phyloP scores from a whole-genome alignment of 768 basidiomycete species.

The Pleurotus giganteus region DNA sequence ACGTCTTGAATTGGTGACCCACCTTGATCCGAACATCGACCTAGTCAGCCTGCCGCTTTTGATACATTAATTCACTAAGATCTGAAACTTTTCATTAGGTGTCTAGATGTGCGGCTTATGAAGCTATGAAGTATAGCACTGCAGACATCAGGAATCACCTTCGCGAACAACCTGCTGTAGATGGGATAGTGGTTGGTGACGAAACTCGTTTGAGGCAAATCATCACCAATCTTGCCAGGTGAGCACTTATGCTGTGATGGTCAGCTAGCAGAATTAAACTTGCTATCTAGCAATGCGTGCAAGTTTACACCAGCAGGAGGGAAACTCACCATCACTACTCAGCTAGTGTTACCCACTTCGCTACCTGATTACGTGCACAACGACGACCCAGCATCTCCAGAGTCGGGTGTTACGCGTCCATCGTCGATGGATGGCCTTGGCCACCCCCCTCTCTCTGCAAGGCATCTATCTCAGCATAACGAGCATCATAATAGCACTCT shows the following conservation, averaged over 20 bases:
- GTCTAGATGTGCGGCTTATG: slow-evolving; percentile 57
- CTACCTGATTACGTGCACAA: slow-evolving; percentile 10
- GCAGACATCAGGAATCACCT: slow-evolving; percentile 41
- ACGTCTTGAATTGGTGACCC: slow-evolving; percentile 61
- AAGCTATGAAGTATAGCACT: slow-evolving; percentile 52
- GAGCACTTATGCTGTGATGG: neutral
- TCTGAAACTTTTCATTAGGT: slow-evolving; percentile 32
- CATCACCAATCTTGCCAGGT: slow-evolving; percentile 82
- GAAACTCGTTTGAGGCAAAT: slow-evolving; percentile 81
- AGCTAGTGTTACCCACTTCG: slow-evolving; percentile 42
- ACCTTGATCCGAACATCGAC: slow-evolving; percentile 69
- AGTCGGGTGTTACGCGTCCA: slow-evolving; percentile 13
- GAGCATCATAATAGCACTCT: slow-evolving; percentile 35
- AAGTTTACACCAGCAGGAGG: slow-evolving; percentile 78
- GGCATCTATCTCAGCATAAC: slow-evolving; percentile 51
- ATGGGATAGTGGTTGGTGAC: slow-evolving; percentile 79
- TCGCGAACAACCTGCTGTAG: slow-evolving; percentile 41
- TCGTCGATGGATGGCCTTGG: slow-evolving; percentile 19
- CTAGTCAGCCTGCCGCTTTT: slow-evolving; percentile 33
- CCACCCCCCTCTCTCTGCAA: slow-evolving; percentile 35
- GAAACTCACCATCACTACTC: slow-evolving; percentile 64
- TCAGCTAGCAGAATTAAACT: neutral
- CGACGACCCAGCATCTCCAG: slow-evolving; percentile 4
- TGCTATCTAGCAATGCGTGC: slow-evolving; percentile 61
- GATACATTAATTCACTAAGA: neutral